Percentiles rank a stretch among this genome's conserved stretches.
phyloP scores from a whole-genome alignment of 331 rosid species.

The Pyracantha coccinea region DNA sequence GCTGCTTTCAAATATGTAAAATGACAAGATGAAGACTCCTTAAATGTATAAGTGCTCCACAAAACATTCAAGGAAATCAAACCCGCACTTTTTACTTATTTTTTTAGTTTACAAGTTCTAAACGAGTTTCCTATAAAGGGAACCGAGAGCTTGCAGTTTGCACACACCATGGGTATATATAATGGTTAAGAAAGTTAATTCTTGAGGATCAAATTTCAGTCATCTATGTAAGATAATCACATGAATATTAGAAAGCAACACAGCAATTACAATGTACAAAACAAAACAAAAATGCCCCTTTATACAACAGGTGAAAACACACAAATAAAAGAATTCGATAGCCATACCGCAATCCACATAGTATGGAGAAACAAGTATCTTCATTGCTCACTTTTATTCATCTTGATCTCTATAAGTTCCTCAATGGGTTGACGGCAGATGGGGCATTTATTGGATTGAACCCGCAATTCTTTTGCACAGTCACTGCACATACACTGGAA shows the following conservation, averaged over 20 bases:
- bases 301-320: constrained; percentile 18
- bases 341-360: constrained; percentile 32
- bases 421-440: constrained; percentile 90
- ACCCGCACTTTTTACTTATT: constrained; percentile 5
- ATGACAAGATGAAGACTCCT: not conserved
- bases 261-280: constrained; percentile 24
- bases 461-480: constrained; percentile 72
- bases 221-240: constrained; percentile 1
- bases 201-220: not conserved
- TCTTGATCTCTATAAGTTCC: constrained; percentile 76
- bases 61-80: constrained; percentile 1
- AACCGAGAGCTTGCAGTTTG: constrained; percentile 10
- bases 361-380: constrained; percentile 19
- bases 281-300: not conserved
- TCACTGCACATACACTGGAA: constrained; percentile 87
- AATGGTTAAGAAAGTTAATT: not conserved
- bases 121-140: constrained; percentile 12
- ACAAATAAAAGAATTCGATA: constrained; percentile 16
- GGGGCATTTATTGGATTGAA: constrained; percentile 85
- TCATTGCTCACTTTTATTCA: constrained; percentile 42
- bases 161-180: constrained; percentile 13
- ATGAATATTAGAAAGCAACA: not conserved
- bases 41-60: constrained; percentile 2
- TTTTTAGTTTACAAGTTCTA: not conserved
- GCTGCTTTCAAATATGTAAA: not conserved